Conservation (phyloP, 768 basidiomycete genomes). For the Hemileccinum rubropunctum region DNA sequence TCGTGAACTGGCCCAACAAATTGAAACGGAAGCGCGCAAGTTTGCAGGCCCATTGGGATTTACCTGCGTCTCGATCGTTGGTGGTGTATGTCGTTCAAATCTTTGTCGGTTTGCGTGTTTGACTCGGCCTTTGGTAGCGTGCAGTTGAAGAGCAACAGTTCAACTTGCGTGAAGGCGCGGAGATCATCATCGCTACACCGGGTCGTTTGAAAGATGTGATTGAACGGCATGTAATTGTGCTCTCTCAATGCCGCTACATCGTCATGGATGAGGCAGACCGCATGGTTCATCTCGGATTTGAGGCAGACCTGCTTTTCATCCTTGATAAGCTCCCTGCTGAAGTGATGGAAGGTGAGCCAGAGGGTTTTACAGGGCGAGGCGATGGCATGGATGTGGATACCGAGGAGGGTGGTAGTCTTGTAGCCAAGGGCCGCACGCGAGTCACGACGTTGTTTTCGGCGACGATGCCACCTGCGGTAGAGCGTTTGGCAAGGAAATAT, state of each 20-base stretch:
- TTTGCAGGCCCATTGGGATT: slow-evolving; percentile 90
- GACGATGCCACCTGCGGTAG: slow-evolving; percentile 98
- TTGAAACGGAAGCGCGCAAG: slow-evolving; percentile 88
- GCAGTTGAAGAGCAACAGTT: slow-evolving; percentile 98
- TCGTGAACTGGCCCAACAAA: slow-evolving; percentile 98
- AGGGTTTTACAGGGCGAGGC: slow-evolving; percentile 25
- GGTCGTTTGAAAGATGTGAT: slow-evolving; percentile 98
- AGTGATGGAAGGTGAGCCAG: slow-evolving; percentile 76
- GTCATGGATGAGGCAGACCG: slow-evolving; percentile 99
- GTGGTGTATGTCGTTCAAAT: slow-evolving; percentile 59
- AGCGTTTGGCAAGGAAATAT: slow-evolving; percentile 92
- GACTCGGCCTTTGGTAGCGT: slow-evolving; percentile 44
- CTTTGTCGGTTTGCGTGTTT: slow-evolving; percentile 1
- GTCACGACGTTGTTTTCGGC: slow-evolving; percentile 98
- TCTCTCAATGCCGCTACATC: slow-evolving; percentile 96
- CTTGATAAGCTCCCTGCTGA: slow-evolving; percentile 88
- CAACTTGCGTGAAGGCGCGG: slow-evolving; percentile 95
- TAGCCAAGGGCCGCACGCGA: slow-evolving; percentile 66
- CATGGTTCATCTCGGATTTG: slow-evolving; percentile 98
- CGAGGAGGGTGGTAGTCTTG: slow-evolving; percentile 45
- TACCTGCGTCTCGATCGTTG: slow-evolving; percentile 96
- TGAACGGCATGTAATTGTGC: slow-evolving; percentile 91
- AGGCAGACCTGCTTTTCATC: slow-evolving; percentile 91
- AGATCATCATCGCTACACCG: slow-evolving; percentile 98
- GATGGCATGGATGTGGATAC: slow-evolving; percentile 80